A percentile compares a stretch with the other conserved stretches of the same genome.
Conservation (phyloP, 75 land plant genomes). For the Pinus taeda region DNA sequence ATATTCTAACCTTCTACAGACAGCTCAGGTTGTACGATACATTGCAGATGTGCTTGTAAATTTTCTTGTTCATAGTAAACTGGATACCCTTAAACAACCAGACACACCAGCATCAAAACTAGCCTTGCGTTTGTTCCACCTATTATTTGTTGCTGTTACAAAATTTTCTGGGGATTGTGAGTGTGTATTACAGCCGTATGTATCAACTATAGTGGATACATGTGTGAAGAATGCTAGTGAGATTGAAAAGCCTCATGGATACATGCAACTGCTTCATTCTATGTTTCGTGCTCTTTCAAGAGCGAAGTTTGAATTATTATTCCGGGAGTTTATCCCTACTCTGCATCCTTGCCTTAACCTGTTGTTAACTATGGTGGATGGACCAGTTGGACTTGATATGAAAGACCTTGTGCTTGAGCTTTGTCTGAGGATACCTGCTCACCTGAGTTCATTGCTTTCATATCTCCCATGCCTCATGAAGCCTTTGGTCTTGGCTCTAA, state of each 20-base stretch:
- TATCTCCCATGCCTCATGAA: constrained; percentile 94
- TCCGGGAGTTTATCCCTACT: constrained; percentile 76
- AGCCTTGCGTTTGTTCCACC: constrained; percentile 89
- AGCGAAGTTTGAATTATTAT: constrained; percentile 84
- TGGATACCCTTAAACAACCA: constrained; percentile 87
- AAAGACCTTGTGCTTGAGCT: constrained; percentile 87
- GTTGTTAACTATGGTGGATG: constrained; percentile 95
- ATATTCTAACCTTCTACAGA: constrained; percentile 75
- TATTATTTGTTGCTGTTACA: constrained; percentile 78
- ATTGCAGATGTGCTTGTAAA: constrained; percentile 93
- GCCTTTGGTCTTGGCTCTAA: constrained; percentile 91
- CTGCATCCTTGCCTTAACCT: constrained; percentile 90
- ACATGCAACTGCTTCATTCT: constrained; percentile 85
- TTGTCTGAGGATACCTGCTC: constrained; percentile 91
- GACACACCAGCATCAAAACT: constrained; percentile 87
- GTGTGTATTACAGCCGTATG: constrained; percentile 90
- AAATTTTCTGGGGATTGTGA: constrained; percentile 88
- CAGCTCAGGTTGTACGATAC: constrained; percentile 70
- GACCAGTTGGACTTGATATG: constrained; percentile 94
- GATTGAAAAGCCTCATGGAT: constrained; percentile 92
- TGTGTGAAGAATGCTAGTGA: constrained; percentile 94
- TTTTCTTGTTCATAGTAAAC: constrained; percentile 78
- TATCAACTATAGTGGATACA: constrained; percentile 81
- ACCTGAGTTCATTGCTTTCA: constrained; percentile 92
- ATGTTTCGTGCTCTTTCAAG: constrained; percentile 88